Evolutionary conservation across 352 stramenopile species (phyloP).

Genomic region (Phytopythium oedochilum): DNA sequence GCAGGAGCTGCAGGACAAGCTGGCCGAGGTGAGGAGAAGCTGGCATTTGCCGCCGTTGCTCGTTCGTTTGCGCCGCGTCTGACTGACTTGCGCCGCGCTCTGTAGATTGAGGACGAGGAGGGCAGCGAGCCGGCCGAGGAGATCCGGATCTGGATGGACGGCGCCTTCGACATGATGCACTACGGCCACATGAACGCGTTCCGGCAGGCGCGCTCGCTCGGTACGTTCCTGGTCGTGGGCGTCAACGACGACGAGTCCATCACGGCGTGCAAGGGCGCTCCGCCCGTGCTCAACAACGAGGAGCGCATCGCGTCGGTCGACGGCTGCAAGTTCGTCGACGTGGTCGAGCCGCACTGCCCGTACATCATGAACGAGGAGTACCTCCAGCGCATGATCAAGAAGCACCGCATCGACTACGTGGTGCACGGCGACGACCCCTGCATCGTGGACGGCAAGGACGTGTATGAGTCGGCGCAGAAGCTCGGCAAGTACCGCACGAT

Average conservation of each 20-base stretch:
- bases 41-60: no score
- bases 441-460: constrained; percentile 98
- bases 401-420: constrained; percentile 98
- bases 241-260: constrained; percentile 98
- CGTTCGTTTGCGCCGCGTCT: neutral
- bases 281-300: constrained; percentile 96
- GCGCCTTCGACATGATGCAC: constrained; percentile 99
- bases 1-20: constrained; percentile 80
- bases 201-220: constrained; percentile 92
- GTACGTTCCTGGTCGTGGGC: constrained; percentile 97
- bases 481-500: constrained; percentile 96
- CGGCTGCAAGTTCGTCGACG: constrained; percentile 98
- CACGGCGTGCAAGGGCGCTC: constrained; percentile 93
- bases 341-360: constrained; percentile 95
- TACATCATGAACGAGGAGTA: constrained; percentile 99
- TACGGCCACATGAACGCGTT: constrained; percentile 99
- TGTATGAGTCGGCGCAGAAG: constrained; percentile 96
- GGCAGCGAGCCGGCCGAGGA: constrained; percentile 69
- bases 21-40: constrained; percentile 49
- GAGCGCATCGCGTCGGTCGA: constrained; percentile 95
- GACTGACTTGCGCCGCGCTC: neutral
- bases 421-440: constrained; percentile 99
- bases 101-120: constrained; percentile 78
- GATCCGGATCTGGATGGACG: constrained; percentile 98
- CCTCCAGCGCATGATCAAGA: constrained; percentile 96